Percentiles rank a stretch among this genome's conserved stretches.
These are phyloP conservation scores for Chlamydomonas reinhardtii DNA, from an alignment of 163 green algal species.

Conservation along the genomic window DNA sequence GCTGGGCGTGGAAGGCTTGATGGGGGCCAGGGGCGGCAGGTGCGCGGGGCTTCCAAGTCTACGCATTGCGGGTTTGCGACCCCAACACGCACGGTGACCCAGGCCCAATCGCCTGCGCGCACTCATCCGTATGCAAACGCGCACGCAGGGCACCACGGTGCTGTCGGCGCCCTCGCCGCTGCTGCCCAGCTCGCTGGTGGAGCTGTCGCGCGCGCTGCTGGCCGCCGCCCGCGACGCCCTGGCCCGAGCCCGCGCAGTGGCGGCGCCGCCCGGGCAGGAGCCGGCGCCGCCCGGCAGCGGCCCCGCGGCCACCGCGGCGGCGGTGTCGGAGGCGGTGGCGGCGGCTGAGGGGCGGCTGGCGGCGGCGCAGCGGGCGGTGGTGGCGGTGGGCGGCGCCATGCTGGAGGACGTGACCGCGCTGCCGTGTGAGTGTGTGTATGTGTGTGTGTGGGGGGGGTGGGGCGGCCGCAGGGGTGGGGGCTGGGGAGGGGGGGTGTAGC, in stretches of 20 bases:
- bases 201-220: slow-evolving; percentile 60
- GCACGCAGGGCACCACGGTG: neutral
- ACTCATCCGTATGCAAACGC: too few relatives aligned
- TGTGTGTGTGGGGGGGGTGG: neutral
- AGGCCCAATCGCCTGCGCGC: too few relatives aligned
- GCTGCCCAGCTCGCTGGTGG: slow-evolving; percentile 65
- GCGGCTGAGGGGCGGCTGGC: slow-evolving; percentile 11
- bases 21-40: too few relatives aligned
- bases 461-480: too few relatives aligned
- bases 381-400: slow-evolving; percentile 28
- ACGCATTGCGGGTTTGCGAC: too few relatives aligned
- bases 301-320: neutral
- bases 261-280: neutral
- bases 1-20: too few relatives aligned
- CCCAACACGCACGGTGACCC: too few relatives aligned
- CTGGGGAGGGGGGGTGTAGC: neutral
- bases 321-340: slow-evolving; percentile 18
- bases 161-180: slow-evolving; percentile 54
- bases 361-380: slow-evolving; percentile 30
- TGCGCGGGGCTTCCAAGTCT: too few relatives aligned
- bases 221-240: slow-evolving; percentile 54
- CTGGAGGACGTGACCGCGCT: slow-evolving; percentile 29
- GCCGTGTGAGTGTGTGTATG: slow-evolving; percentile 23
- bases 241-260: slow-evolving; percentile 32
- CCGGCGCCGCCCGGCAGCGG: neutral